Evolutionary conservation across 139 green algal genomes (phyloP), one percentile per base, ranked within the genome.

Genomic region (Dunaliella sp.): DNA sequence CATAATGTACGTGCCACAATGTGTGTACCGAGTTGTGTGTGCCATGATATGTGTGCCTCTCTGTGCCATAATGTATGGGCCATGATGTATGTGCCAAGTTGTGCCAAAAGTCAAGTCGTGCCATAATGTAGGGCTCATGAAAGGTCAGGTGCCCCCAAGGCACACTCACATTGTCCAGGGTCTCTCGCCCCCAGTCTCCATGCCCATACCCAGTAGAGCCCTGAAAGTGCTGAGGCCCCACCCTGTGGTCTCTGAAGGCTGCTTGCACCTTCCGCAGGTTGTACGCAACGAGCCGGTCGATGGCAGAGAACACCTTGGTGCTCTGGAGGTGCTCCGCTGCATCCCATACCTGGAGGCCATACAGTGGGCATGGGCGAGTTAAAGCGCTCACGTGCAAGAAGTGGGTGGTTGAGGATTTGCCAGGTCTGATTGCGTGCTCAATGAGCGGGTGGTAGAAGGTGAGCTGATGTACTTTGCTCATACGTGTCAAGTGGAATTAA

Each of bases 181-280:
- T 93, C 48, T 95, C 92, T 0, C 97, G 85, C 3, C 97, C 97
- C 32, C 97, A 86, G 91, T 99, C 97, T 0, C 94, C 95, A 84
- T 98, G 95, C 0, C 97, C 97, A 85, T 99, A 99, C 1, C 97
- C 97, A 38, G 95, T 99, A 31, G 94, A 96, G 26, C 96, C 96
- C 1, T 88, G 77, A 86, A 98, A 98, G 87, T 98, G 96, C 87
- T 99, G 95, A 0, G 95, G 94, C 0, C 95, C 95, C 1, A 98
- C 86, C n/a, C 91, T 87, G 24, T 89, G 59, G 34, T 82, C 75
- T 24, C 86, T 78, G 77, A 97, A 95, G 0, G 95, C 95, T 37
- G 59, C 78, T 82, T 96, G 95, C 73, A 96, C 93, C 1, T 94
- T 89, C 1, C 88, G 85, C 33, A 94, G 58, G 85, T 98, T 98